Base-by-base conservation (phyloP, 257 asterid species). In the Nicotiana noctiflora region DNA sequence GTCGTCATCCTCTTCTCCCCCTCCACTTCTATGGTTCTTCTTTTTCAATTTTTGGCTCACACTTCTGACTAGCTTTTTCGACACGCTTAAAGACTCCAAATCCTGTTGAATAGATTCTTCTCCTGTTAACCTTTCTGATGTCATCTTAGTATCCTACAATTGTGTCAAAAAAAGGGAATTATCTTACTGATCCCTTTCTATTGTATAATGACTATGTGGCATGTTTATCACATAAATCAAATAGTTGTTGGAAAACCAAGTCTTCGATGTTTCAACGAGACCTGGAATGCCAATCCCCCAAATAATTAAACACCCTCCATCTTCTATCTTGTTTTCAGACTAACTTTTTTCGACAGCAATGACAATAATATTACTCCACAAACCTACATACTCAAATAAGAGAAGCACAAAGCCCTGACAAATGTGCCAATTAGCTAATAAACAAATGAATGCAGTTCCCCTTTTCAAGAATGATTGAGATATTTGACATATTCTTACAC, bases 21-120 rank as follows among this genome's bases (percentile, higher is more conserved):
- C 86, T 60, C 85, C 92, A 6, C 49, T 88, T 82, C 84, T 89
- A 15, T 77, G 88, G 87, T 81, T 89, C 86, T 82, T 92, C 84
- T 88, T 92, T 84, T 88, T 92, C 86, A 92, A 80, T 80, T 87
- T 92, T 84, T 91, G 97, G 93, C 97, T 96, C 87, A 91, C 85
- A 76, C 92, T 94, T 84, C 94, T 85, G 29, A 88, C 94, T 44
- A 96, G 89, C 11, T 91, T 93, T 67, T 90, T 90, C 8, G 97
- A 86, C 63, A 91, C 89, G 11, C 95, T 91, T 85, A 87, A 82
- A 57, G 96, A 84, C 83, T 90, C 94, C 19, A 85, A 29, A 80
- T 90, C 95, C 67, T 81, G 91, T 72, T 85, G 85, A 59, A 84
- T 65, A 53, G 70, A 63, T 57, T 88, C 91, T 83, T 89, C 95